Percentiles rank a stretch among this genome's conserved stretches.
These are phyloP conservation scores for Taphrina wiesneri DNA, from an alignment of 1,139 yeast genomes.

Conservation along the genomic window DNA sequence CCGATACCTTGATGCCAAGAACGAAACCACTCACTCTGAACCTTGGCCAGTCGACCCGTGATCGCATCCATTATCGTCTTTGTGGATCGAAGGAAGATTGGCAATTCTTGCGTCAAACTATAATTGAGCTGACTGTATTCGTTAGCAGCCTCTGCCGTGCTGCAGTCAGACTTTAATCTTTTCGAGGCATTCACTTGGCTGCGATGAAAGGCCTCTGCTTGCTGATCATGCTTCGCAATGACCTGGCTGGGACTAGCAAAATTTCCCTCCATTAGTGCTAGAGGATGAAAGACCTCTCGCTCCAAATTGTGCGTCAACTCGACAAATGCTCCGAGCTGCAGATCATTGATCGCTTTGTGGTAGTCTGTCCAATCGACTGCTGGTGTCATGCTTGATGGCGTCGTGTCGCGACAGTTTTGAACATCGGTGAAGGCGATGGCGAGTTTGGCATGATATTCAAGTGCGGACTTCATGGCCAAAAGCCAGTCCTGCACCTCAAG, in stretches of 20 bases:
- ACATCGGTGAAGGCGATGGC: slow-evolving; percentile 9
- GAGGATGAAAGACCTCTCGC: slow-evolving; percentile 26
- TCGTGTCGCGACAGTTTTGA: background rate
- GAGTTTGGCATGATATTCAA: slow-evolving; percentile 12
- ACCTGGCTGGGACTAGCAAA: slow-evolving; percentile 3
- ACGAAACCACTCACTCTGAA: slow-evolving; percentile 20
- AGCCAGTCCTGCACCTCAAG: slow-evolving; percentile 30
- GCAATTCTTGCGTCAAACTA: slow-evolving; percentile 18
- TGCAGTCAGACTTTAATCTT: background rate
- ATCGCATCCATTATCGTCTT: slow-evolving; percentile 9
- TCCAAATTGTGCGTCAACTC: slow-evolving; percentile 26
- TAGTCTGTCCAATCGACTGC: slow-evolving; percentile 14
- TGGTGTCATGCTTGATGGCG: background rate
- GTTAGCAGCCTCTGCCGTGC: background rate
- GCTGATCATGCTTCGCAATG: slow-evolving; percentile 3
- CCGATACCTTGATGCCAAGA: slow-evolving; percentile 3
- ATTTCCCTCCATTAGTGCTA: background rate
- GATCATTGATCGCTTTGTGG: slow-evolving; percentile 6
- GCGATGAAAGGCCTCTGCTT: slow-evolving; percentile 1
- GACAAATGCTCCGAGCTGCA: slow-evolving; percentile 21
- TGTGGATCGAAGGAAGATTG: slow-evolving; percentile 3
- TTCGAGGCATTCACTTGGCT: background rate
- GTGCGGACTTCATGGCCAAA: slow-evolving; percentile 20
- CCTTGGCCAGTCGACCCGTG: background rate
- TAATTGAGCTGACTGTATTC: slow-evolving; percentile 1